phyloP scores from a whole-genome alignment of 2,329 filamentous ascomycete genomes.

The Cytospora piceae region DNA sequence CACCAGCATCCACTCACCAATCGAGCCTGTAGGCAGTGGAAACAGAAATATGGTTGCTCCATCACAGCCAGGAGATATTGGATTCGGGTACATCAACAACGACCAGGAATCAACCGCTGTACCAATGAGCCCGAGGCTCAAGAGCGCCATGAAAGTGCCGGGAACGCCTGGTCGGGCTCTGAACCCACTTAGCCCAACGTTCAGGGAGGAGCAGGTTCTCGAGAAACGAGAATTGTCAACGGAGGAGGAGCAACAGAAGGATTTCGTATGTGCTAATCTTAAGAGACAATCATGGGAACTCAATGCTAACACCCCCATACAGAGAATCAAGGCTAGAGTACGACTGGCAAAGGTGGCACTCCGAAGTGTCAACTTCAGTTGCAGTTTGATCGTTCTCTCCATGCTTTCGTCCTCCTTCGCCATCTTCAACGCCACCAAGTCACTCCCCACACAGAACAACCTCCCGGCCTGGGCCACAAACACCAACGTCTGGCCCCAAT shows the following conservation, averaged over 20 bases:
- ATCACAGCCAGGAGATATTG: conserved; percentile 80
- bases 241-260: conserved; percentile 84
- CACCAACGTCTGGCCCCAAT: conserved; percentile 88
- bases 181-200: conserved; percentile 88
- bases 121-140: conserved; percentile 74
- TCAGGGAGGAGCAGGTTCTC: conserved; percentile 81
- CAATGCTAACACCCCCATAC: conserved; percentile 39
- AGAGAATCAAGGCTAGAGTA: conserved; percentile 93
- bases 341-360: conserved; percentile 93
- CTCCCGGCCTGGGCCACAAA: conserved; percentile 82
- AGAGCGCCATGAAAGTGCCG: conserved; percentile 87
- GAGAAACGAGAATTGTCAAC: conserved; percentile 83
- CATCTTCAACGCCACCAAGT: conserved; percentile 88
- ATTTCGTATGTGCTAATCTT: conserved; percentile 68
- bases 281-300: not conserved
- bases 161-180: conserved; percentile 76
- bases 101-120: conserved; percentile 61
- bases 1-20: conserved; percentile 76
- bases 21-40: conserved; percentile 53
- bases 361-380: conserved; percentile 95
- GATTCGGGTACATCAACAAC: conserved; percentile 85
- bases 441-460: conserved; percentile 73
- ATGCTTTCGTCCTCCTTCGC: conserved; percentile 87
- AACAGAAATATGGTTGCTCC: conserved; percentile 61
- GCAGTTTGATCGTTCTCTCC: conserved; percentile 89